Percentiles rank a stretch among this genome's conserved stretches.
phyloP scores from a whole-genome alignment of 257 asterid species.

The Gentiana macrophylla region DNA sequence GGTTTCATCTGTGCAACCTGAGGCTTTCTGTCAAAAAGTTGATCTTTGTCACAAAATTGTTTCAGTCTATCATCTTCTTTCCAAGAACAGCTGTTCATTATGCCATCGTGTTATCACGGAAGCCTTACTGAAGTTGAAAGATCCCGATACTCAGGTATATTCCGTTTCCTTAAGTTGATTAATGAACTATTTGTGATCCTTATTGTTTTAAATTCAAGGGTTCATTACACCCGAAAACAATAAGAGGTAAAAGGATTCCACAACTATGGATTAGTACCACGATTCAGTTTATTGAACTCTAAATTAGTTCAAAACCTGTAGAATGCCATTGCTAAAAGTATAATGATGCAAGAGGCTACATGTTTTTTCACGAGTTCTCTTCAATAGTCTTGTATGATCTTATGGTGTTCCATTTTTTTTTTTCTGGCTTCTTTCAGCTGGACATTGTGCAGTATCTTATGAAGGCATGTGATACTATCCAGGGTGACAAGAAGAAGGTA shows the following conservation, averaged over 20 bases:
- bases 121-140: conserved; percentile 65
- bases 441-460: conserved; percentile 70
- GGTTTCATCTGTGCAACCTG: conserved; percentile 43
- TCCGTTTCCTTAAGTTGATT: background rate
- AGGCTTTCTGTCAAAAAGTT: conserved; percentile 50
- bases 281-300: background rate
- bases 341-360: background rate
- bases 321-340: background rate
- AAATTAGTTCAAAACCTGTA: too few species aligned
- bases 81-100: conserved; percentile 51
- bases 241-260: too few species aligned
- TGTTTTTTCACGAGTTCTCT: background rate
- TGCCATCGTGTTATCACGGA: conserved; percentile 68
- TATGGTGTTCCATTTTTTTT: background rate
- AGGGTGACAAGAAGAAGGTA: conserved; percentile 53
- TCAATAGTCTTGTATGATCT: conserved; percentile 4
- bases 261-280: background rate
- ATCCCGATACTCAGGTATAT: conserved; percentile 82
- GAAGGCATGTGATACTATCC: conserved; percentile 62
- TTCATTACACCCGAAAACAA: too few species aligned
- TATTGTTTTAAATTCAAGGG: background rate
- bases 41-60: conserved; percentile 44
- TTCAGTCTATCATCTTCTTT: conserved; percentile 22
- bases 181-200: background rate
- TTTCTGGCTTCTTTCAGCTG: conserved; percentile 40